These are phyloP conservation scores for Botrytis pseudocinerea DNA, from an alignment of 2,329 filamentous ascomycete species.

Conservation along the genomic window DNA sequence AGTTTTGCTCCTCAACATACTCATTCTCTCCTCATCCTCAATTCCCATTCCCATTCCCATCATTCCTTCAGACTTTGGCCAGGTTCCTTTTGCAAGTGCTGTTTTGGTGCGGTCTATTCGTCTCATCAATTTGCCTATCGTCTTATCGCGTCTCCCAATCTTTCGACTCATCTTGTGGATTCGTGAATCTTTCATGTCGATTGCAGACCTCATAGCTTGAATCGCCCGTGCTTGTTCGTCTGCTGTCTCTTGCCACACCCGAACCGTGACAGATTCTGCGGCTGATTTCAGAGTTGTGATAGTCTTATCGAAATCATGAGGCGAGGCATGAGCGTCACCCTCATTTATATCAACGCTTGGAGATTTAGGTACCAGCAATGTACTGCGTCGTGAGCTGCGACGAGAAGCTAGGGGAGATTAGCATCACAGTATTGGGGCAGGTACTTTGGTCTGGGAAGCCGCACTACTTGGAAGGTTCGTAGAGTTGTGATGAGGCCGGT, in stretches of 20 bases:
- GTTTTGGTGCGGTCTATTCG: not conserved
- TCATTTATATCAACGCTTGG: not conserved
- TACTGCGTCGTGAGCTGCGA: constrained; percentile 9
- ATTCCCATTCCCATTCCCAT: not conserved
- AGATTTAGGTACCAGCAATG: not conserved
- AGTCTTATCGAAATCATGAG: not conserved
- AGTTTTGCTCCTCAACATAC: not conserved
- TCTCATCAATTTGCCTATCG: not conserved
- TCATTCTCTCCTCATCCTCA: not conserved
- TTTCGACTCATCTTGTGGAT: constrained; percentile 7
- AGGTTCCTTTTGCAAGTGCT: not conserved
- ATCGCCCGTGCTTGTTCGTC: constrained; percentile 6
- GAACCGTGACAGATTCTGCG: not conserved
- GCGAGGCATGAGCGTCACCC: not conserved
- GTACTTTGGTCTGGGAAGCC: not conserved
- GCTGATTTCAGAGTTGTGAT: not conserved
- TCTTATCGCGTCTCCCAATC: constrained; percentile 4
- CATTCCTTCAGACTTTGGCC: not conserved
- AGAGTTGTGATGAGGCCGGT: not conserved
- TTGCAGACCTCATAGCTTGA: not conserved
- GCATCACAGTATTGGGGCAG: not conserved
- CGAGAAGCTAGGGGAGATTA: not conserved
- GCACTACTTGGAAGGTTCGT: not conserved
- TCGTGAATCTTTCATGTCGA: not conserved
- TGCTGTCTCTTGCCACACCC: not conserved